Base-by-base conservation (phyloP, 805 yeast species). In the Sugiyamaella floridensis region DNA sequence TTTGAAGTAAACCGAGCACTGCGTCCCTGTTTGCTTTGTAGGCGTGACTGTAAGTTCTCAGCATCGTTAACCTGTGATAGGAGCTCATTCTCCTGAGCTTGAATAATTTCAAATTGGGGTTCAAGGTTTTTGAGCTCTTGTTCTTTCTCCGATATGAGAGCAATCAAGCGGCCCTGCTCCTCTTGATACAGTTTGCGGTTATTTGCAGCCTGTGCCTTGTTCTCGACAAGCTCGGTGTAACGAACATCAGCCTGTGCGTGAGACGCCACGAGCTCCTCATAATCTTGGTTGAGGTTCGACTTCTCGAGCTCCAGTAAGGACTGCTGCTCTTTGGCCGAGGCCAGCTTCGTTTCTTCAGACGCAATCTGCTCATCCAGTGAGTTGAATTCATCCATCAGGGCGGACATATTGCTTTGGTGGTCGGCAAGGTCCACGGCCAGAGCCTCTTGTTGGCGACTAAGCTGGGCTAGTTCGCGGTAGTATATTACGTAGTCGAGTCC, bases 1-100 rank as follows among this genome's bases (percentile, higher is more conserved):
- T 75, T 75, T 14, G 77, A 67, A 0, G 65, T 56, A 60, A 89
- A 89, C 56, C 80, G 77, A 22, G 81, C 74, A 53, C 77, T 78
- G 48, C 89, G 79, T 43, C 86, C 87, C 60, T 82, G 86, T 62
- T 89, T 90, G 7, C 85, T 73, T 48, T 85, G 78, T 4, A 90
- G 65, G n/a, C 75, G 67, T 57, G 85, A 72, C 65, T 85, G 89
- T 28, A 69, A 75, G 7, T 80, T 70, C 49, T 73, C 76, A 19
- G 76, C 59, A n/a, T 71, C 67, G 2, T 68, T 51, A 8, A 83
- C 64, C 47, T 72, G 60, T 2, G 64, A 59, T 51, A 77, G 76
- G 32, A 76, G 55, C 2, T 58, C 58, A 0, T 60, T 37, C 63
- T 85, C 88, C 43, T 68, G 60, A 0, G 59, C 56, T 45, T 67